These are phyloP conservation scores for Globisporangium irregulare DNA, from an alignment of 352 stramenopile species.

Conservation along the genomic window DNA sequence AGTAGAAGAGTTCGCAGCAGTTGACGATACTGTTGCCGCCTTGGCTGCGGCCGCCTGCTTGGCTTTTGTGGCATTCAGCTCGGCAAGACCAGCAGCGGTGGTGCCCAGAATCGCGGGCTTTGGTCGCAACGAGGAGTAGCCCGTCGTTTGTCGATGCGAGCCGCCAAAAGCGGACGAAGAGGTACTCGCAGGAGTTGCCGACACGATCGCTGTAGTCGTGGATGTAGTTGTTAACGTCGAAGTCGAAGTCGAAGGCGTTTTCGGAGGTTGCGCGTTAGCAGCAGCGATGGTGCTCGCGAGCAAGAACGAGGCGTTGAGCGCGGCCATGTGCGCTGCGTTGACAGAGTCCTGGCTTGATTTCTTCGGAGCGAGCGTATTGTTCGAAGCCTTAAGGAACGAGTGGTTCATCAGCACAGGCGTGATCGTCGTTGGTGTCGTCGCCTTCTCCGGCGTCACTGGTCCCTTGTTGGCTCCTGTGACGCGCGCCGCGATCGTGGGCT, in stretches of 20 bases:
- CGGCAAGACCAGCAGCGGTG: constrained; percentile 1
- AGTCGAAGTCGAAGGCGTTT: background rate
- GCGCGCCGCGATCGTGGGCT: background rate
- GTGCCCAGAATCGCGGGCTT: constrained; percentile 7
- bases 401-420: constrained; percentile 9
- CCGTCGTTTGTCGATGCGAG: background rate
- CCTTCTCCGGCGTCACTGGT: background rate
- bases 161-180: background rate
- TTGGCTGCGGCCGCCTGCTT: background rate
- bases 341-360: background rate
- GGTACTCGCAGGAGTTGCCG: background rate
- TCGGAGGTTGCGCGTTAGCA: background rate
- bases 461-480: background rate
- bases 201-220: background rate
- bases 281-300: constrained; percentile 6
- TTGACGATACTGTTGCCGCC: background rate
- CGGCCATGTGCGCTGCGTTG: constrained; percentile 2
- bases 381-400: constrained; percentile 13
- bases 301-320: constrained; percentile 16
- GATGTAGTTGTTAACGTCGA: background rate
- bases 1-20: background rate
- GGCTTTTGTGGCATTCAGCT: background rate
- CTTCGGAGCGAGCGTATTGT: background rate
- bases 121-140: background rate
- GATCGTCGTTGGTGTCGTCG: constrained; percentile 1